These are phyloP conservation scores for Lactarius vividus DNA, from an alignment of 768 basidiomycete species.

Conservation along the genomic window DNA sequence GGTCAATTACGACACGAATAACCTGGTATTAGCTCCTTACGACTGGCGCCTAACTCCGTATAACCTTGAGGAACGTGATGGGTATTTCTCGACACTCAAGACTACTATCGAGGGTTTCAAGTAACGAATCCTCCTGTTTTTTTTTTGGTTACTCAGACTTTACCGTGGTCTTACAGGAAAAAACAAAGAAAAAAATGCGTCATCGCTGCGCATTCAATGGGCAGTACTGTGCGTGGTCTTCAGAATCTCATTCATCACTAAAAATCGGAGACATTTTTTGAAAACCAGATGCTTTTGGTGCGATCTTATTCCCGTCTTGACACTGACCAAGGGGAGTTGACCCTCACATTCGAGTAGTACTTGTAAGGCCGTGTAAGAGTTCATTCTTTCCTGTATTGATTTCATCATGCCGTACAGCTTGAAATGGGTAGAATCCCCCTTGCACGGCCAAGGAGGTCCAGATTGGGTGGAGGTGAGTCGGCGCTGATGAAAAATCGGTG, in stretches of 20 bases:
- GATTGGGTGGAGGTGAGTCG: conserved; percentile 83
- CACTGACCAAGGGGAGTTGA: neutral
- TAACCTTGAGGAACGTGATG: conserved; percentile 90
- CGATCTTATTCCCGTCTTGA: conserved; percentile 29
- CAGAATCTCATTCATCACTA: neutral
- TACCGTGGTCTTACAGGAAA: conserved; percentile 40
- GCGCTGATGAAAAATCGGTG: neutral
- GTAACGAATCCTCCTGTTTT: conserved; percentile 34
- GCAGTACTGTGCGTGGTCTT: conserved; percentile 57
- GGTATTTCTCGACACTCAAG: conserved; percentile 85
- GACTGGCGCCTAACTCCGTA: conserved; percentile 88
- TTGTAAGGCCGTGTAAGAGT: conserved; percentile 56
- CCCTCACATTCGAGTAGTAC: conserved; percentile 50
- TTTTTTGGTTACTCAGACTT: neutral
- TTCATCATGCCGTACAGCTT: conserved; percentile 47
- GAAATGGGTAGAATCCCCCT: conserved; percentile 94
- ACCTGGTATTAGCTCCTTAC: conserved; percentile 79
- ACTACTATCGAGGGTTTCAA: conserved; percentile 75
- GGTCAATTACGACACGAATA: conserved; percentile 90
- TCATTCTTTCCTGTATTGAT: neutral
- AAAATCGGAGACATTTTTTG: neutral
- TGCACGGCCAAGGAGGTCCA: conserved; percentile 76
- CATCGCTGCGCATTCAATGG: conserved; percentile 85
- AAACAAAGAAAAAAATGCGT: conserved; percentile 78
- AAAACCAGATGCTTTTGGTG: conserved; percentile 43